Evolutionary conservation across 192 early-diverging fungal species (phyloP).

Genomic region (Haplosporangium gracile): DNA sequence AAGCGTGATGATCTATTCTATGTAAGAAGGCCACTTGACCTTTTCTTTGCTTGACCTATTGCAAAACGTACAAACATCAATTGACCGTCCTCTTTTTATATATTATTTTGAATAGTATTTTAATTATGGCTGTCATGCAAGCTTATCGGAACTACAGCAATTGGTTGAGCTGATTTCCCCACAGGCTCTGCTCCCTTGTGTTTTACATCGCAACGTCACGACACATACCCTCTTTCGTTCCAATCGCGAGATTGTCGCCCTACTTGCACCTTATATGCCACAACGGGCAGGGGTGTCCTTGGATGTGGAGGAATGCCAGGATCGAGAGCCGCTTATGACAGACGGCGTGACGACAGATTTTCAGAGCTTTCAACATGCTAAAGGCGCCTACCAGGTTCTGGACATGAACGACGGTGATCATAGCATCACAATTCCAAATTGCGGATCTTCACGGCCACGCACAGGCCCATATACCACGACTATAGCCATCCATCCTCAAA

Average conservation of each 20-base stretch:
- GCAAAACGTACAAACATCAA: neutral
- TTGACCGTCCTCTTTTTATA: neutral
- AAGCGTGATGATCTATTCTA: conserved; percentile 37
- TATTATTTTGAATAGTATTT: conserved; percentile 28
- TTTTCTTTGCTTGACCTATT: neutral
- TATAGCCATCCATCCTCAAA: neutral
- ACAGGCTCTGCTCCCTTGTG: conserved; percentile 35
- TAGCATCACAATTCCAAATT: neutral
- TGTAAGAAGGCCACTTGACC: conserved; percentile 9
- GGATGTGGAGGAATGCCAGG: conserved; percentile 2
- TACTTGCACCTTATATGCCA: conserved; percentile 24
- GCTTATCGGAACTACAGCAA: conserved; percentile 31
- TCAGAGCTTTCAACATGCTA: conserved; percentile 37
- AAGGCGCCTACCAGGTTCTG: conserved; percentile 26
- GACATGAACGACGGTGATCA: conserved; percentile 24
- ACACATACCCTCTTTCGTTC: conserved; percentile 16
- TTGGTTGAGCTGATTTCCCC: conserved; percentile 33
- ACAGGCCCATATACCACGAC: neutral
- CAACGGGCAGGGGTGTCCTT: neutral
- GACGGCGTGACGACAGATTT: conserved; percentile 43
- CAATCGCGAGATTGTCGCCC: conserved; percentile 23
- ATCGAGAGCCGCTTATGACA: neutral
- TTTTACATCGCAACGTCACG: conserved; percentile 29
- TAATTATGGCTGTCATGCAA: conserved; percentile 40
- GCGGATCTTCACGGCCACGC: neutral